These are phyloP conservation scores for Mycena capillaripes DNA, from an alignment of 768 basidiomycete species.

Conservation along the genomic window DNA sequence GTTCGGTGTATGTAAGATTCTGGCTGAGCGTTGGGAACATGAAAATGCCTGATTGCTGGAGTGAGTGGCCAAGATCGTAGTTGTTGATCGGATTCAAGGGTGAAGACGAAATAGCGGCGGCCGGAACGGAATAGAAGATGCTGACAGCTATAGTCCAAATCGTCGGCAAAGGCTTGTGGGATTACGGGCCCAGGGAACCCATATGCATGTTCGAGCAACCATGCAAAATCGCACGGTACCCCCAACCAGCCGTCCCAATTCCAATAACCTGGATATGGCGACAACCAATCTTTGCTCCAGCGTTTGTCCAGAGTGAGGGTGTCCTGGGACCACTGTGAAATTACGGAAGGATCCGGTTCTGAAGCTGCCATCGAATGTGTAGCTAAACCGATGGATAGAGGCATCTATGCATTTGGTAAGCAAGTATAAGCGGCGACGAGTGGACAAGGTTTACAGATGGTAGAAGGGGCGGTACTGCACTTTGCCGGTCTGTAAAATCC, in stretches of 20 bases:
- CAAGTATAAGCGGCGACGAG: too few relatives aligned
- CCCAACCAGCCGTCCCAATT: conserved; percentile 9
- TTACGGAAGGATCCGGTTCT: not conserved
- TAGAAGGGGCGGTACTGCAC: not conserved
- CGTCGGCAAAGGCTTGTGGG: conserved; percentile 2
- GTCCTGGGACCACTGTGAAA: not conserved
- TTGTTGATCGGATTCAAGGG: not conserved
- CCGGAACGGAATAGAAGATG: conserved; percentile 6
- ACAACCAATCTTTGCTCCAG: not conserved
- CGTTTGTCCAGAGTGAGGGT: not conserved
- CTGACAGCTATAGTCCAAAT: not conserved
- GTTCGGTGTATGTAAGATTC: not conserved
- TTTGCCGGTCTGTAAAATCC: not conserved
- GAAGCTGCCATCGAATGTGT: not conserved
- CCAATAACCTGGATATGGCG: not conserved
- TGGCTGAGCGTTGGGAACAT: not conserved
- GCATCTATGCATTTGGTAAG: not conserved
- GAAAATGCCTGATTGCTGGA: not conserved
- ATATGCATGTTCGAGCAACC: conserved; percentile 24
- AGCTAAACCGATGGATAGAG: not conserved
- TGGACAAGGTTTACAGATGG: not conserved
- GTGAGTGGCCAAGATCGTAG: not conserved
- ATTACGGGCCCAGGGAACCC: conserved; percentile 20
- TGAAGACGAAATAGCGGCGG: conserved; percentile 6
- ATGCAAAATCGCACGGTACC: conserved; percentile 2